Conservation (phyloP, 1,284 basidiomycete genomes). For the Rhodotorula sp. region DNA sequence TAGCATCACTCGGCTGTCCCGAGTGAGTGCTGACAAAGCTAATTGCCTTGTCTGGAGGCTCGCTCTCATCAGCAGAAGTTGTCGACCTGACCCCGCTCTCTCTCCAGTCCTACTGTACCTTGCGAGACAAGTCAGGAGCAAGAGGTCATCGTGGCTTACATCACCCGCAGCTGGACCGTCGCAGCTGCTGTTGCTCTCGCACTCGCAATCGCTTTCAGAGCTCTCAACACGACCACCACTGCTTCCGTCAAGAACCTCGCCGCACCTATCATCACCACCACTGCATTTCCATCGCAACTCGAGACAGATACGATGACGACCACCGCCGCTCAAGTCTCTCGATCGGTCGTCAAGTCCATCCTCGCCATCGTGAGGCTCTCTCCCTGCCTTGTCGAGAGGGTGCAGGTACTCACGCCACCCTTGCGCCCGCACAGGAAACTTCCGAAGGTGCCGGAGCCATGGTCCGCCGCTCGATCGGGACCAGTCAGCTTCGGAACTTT, state of each 20-base stretch:
- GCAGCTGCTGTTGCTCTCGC: neutral
- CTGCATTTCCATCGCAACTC: neutral
- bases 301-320: constrained; percentile 37
- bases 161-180: neutral
- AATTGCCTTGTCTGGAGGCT: neutral
- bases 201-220: neutral
- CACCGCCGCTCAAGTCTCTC: constrained; percentile 54
- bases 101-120: neutral
- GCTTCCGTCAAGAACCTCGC: neutral
- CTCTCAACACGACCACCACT: neutral
- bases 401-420: too few species aligned
- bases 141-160: constrained; percentile 12
- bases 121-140: neutral
- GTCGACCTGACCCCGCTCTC: neutral
- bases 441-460: constrained; percentile 83
- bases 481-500: constrained; percentile 68
- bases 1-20: too few species aligned
- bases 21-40: neutral
- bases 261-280: neutral
- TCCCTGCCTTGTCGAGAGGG: too few species aligned
- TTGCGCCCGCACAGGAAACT: constrained; percentile 54
- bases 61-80: neutral
- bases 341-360: constrained; percentile 70
- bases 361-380: constrained; percentile 58
- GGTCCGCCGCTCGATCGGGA: constrained; percentile 87